Percentiles rank a stretch among this genome's conserved stretches.
phyloP scores from a whole-genome alignment of 371 early-diverging fungal genomes.

The Mortierella sp. region DNA sequence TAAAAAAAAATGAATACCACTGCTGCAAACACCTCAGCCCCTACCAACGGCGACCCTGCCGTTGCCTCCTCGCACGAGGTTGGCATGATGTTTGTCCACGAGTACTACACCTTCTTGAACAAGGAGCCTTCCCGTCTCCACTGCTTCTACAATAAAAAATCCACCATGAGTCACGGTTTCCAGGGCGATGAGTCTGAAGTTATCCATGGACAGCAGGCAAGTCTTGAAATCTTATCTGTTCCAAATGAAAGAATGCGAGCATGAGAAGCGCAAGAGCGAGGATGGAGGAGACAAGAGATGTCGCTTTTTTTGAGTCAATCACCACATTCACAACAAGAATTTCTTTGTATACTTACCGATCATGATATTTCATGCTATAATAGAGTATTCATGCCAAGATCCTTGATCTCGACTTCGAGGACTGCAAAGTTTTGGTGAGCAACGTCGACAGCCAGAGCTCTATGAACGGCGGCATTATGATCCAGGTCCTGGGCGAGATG shows the following conservation, averaged over 20 bases:
- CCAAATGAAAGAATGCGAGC: neutral
- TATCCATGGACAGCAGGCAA: constrained; percentile 81
- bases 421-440: constrained; percentile 89
- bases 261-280: neutral
- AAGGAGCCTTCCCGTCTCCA: constrained; percentile 87
- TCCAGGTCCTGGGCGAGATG: constrained; percentile 95
- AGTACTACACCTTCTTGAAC: constrained; percentile 95
- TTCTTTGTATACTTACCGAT: neutral
- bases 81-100: constrained; percentile 95
- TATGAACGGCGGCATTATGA: constrained; percentile 81
- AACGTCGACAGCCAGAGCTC: constrained; percentile 92
- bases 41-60: constrained; percentile 19
- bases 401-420: constrained; percentile 78
- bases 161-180: constrained; percentile 82
- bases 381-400: constrained; percentile 87
- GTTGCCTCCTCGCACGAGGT: constrained; percentile 68
- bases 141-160: constrained; percentile 89
- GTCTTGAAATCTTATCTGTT: neutral
- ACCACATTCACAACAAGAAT: neutral
- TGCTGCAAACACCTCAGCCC: constrained; percentile 19
- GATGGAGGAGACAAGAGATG: neutral
- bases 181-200: constrained; percentile 81
- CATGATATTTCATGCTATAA: neutral
- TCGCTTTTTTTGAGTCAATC: constrained; percentile 1
- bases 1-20: constrained; percentile 18